These are phyloP conservation scores for Boletus pseudopeckii DNA, from an alignment of 768 basidiomycete genomes.

Conservation along the genomic window DNA sequence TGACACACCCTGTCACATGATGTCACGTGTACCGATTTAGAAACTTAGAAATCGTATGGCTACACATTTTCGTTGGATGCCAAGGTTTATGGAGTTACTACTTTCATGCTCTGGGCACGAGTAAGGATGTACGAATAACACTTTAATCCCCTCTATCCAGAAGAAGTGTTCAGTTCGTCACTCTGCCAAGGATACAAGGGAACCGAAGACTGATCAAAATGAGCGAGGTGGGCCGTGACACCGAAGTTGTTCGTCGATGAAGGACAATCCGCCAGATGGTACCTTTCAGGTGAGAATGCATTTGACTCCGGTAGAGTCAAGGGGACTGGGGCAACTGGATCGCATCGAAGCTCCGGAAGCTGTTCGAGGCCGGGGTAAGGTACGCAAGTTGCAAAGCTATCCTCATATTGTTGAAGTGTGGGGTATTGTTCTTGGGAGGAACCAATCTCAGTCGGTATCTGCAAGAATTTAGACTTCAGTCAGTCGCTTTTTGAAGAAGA, in stretches of 20 bases:
- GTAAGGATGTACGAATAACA: neutral
- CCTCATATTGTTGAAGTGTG: neutral
- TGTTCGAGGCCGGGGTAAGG: constrained; percentile 1
- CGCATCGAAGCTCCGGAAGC: neutral
- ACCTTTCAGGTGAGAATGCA: neutral
- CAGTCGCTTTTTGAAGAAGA: neutral
- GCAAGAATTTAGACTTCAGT: constrained; percentile 1
- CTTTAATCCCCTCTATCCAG: neutral
- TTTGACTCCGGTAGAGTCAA: neutral
- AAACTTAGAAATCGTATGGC: neutral
- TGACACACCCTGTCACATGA: constrained; percentile 3
- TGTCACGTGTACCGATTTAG: neutral
- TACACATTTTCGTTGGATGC: too few relatives aligned
- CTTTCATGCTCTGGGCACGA: neutral
- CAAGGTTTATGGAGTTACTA: neutral
- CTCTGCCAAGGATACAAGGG: neutral
- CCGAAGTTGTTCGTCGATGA: neutral
- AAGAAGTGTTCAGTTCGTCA: neutral
- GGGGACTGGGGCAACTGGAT: neutral
- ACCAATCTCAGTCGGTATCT: constrained; percentile 28
- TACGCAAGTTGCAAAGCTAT: neutral
- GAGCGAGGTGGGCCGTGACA: neutral
- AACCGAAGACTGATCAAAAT: neutral
- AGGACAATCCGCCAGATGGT: neutral
- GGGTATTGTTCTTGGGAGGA: constrained; percentile 7